Evolutionary conservation across 139 green algal genomes (phyloP), one percentile per base, ranked within the genome.

Genomic region (Diplosphaera chodatii): DNA sequence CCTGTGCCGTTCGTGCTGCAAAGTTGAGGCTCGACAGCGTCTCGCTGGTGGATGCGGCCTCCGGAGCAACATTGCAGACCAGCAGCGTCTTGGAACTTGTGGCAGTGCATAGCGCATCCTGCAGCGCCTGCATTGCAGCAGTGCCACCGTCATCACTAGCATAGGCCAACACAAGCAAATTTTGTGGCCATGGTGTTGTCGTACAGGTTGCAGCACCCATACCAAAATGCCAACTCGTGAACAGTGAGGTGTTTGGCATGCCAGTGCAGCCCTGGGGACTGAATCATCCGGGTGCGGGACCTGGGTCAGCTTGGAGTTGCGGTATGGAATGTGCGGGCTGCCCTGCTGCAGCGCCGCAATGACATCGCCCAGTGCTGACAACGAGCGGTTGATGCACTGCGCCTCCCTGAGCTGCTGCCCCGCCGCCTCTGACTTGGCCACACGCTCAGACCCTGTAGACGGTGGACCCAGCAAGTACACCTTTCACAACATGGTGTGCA

Each of bases 301-400:
- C 79, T 88, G 87, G 0, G 93, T 98, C 27, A 98, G 87, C 85
- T 96, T 96, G 77, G 80, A 91, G 88, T 98, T 97, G 74, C 93
- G 86, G 85, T 90, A 98, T 0, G 93, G 93, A 22, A 98, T 77
- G 82, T 98, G 93, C 34, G 73, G 23, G 31, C 29, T 63, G 40
- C 85, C 77, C 23, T 33, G 30, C 68, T 73, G 65, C 41, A 92
- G 82, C 55, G 80, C 73, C 16, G 67, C 22, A 29, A 92, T 90
- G 34, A 92, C 86, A 62, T 92, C 86, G 8, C 86, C 86, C 68
- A 96, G 74, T 4, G 89, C 87, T 1, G 71, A 82, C 40, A 96
- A 84, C 20, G 66, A 84, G 77, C 91, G 91, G 87, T 96, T 96
- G 86, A 96, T 96, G 75, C 83, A 77, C 77, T 93, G 85, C 20